Conservation (phyloP, 169 alveolate genomes). For the Plasmodium vivax region DNA sequence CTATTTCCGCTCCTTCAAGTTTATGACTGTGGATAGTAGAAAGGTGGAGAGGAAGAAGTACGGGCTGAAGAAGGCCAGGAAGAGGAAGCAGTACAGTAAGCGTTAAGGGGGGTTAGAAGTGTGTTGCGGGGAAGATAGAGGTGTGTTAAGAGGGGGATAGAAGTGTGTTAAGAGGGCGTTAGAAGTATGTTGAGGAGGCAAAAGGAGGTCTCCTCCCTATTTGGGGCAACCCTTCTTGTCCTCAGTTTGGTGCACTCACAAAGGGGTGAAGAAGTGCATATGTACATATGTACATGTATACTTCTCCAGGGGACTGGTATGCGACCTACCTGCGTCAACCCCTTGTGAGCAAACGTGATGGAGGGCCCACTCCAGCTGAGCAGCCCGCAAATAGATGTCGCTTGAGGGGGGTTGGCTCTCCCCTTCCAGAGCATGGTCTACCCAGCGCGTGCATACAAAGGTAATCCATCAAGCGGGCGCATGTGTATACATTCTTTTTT, state of each 20-base stretch:
- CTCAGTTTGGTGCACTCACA: background rate
- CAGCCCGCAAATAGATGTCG: background rate
- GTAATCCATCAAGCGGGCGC: background rate
- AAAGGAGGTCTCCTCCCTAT: background rate
- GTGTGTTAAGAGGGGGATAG: background rate
- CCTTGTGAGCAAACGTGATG: background rate
- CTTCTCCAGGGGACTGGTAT: background rate
- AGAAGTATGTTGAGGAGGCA: background rate
- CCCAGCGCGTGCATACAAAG: background rate
- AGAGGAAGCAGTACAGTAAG: background rate
- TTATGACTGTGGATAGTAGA: conserved; percentile 68
- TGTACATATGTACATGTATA: background rate
- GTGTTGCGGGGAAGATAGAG: background rate
- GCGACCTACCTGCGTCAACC: background rate
- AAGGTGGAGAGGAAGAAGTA: conserved; percentile 31
- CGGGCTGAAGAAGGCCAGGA: background rate
- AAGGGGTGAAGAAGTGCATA: background rate
- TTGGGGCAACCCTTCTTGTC: background rate
- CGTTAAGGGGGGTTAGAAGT: background rate
- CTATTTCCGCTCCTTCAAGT: conserved; percentile 40
- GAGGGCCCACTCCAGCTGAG: background rate
- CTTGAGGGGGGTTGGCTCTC: background rate
- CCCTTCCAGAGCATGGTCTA: background rate
- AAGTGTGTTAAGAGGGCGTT: background rate
- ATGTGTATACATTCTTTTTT: background rate